A percentile compares a stretch with the other conserved stretches of the same genome.
Conservation (phyloP, 1,284 basidiomycete species). For the Cryptococcus hybrid region DNA sequence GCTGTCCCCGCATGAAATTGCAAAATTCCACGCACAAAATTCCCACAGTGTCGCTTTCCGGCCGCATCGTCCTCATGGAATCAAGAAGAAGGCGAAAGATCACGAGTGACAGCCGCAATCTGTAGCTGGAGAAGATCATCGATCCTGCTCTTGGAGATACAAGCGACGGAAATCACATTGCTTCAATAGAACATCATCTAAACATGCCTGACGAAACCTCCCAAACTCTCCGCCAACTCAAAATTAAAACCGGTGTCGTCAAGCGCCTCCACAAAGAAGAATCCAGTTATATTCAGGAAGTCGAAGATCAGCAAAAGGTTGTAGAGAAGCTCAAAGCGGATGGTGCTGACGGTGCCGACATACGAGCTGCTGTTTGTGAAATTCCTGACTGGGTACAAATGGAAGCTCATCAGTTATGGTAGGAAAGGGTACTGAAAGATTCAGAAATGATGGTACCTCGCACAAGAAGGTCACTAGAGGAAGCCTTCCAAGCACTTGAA, state of each 20-base stretch:
- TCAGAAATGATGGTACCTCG: constrained; percentile 76
- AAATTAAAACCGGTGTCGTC: constrained; percentile 72
- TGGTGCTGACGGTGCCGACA: constrained; percentile 71
- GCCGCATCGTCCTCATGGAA: too few relatives aligned
- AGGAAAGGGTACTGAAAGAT: constrained; percentile 74
- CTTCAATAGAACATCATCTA: not conserved
- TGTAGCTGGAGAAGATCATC: too few relatives aligned
- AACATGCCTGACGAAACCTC: constrained; percentile 35
- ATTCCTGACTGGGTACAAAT: not conserved
- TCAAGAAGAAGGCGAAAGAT: too few relatives aligned
- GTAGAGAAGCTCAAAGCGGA: constrained; percentile 64
- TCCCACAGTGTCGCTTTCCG: too few relatives aligned
- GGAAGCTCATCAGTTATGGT: not conserved
- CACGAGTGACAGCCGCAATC: too few relatives aligned
- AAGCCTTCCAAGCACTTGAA: constrained; percentile 62
- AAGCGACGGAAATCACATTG: too few relatives aligned
- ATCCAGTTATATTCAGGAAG: constrained; percentile 66
- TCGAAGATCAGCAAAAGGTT: constrained; percentile 60
- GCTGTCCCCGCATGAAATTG: too few relatives aligned
- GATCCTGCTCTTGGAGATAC: too few relatives aligned
- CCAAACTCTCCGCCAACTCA: constrained; percentile 58
- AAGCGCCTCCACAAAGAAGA: constrained; percentile 74
- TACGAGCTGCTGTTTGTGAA: constrained; percentile 69
- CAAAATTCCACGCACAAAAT: too few relatives aligned
- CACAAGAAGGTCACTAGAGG: constrained; percentile 61